phyloP scores from a whole-genome alignment of 257 asterid species.

The Marsdenia floribunda region DNA sequence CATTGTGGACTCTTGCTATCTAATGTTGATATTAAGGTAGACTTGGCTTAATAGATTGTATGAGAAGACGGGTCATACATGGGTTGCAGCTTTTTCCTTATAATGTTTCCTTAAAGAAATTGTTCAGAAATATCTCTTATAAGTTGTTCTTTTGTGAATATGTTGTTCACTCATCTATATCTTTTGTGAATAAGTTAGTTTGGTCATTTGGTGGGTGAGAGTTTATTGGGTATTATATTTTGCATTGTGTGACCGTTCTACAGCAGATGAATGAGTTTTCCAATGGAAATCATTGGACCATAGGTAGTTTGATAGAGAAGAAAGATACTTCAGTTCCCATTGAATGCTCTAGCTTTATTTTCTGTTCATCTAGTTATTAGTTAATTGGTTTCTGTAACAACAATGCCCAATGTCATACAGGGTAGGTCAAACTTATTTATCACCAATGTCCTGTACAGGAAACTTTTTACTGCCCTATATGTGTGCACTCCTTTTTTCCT shows the following conservation, averaged over 20 bases:
- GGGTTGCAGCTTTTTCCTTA: neutral
- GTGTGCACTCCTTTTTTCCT: neutral
- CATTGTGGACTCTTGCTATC: neutral
- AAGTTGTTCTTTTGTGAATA: neutral
- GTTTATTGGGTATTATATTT: neutral
- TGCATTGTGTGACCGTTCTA: neutral
- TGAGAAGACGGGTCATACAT: neutral
- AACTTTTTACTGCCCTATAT: too few relatives aligned
- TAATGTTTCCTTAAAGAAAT: neutral
- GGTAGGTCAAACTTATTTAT: neutral
- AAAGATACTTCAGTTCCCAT: neutral
- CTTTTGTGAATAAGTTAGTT: neutral
- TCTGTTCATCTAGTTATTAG: neutral
- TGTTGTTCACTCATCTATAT: neutral
- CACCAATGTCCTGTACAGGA: neutral
- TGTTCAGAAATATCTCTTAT: neutral
- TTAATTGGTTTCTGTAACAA: neutral
- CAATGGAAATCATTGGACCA: neutral
- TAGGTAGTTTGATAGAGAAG: neutral
- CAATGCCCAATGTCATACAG: too few relatives aligned
- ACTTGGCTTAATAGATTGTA: neutral
- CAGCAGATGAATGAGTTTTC: neutral
- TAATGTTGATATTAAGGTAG: conserved; percentile 11
- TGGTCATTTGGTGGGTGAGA: neutral
- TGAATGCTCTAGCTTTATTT: neutral